Base-by-base conservation (phyloP, 2,329 filamentous ascomycete genomes). In the Lachnellula subtilissima region DNA sequence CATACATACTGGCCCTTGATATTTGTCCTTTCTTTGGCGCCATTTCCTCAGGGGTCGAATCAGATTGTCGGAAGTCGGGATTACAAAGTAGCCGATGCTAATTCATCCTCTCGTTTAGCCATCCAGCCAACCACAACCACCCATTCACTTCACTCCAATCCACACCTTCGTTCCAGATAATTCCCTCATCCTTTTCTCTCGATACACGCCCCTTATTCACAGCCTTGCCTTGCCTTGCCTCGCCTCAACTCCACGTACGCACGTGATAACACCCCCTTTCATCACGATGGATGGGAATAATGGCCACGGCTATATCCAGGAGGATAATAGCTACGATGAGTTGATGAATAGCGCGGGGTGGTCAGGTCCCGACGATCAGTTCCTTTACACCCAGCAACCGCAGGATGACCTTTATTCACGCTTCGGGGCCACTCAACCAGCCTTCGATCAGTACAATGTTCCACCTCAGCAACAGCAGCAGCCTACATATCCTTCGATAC, bases 31-130 rank as follows among this genome's bases (percentile, higher is more conserved):
- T 48, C 32, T 15, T 23, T 25, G 22, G 23, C 23, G 45, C 45
- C 23, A 32, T 32, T 48, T 48, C 45, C 14, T 17, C 5, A 32
- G 22, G 22, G 15, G 22, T 12, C 45, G 22, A 32, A 28, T 25
- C 22, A 14, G 45, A 28, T 19, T 23, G 45, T 17, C 23, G 22
- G 17, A 12, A 12, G 23, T 48, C 45, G 45, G 45, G 14, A 22
- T 28, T 48, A 48, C 1, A 32, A 15, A 48, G 45, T 48, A 48
- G 23, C 45, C 22, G 45, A 48, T 47, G 66, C 66, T 68, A 62
- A 67, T 67, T 61, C 60, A 61, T 42, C 46, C 56, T 61, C 47
- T 67, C 60, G 64, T 67, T 59, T 67, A 68, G 64, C 56, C 42
- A 40, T 19, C 60, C 62, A 65, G 63, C 61, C 59, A 48, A 12